A percentile compares a stretch with the other conserved stretches of the same genome.
These are phyloP conservation scores for Tolypocladium cylindrosporum DNA, from an alignment of 2,329 filamentous ascomycete genomes.

Conservation along the genomic window DNA sequence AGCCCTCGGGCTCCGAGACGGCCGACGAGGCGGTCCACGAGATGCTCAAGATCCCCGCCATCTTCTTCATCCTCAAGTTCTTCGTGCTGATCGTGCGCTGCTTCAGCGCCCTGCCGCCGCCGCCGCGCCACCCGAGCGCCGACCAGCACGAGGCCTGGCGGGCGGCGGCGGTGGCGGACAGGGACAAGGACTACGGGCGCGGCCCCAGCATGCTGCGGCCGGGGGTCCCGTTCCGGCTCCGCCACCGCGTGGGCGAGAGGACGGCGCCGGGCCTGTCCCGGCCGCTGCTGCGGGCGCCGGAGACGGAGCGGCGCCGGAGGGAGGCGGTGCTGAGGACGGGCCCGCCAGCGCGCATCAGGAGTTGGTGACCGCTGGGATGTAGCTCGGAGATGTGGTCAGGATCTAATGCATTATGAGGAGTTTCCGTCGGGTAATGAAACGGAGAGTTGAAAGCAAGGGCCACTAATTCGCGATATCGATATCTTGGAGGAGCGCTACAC, in stretches of 20 bases:
- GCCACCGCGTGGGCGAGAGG: not conserved
- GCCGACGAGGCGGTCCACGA: not conserved
- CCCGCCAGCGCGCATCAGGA: not conserved
- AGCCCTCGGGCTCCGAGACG: not conserved
- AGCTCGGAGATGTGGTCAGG: no score
- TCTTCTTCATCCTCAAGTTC: slow-evolving; percentile 1
- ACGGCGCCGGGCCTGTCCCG: not conserved
- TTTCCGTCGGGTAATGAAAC: no score
- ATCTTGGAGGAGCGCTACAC: no score
- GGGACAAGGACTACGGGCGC: not conserved
- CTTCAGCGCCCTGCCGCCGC: not conserved
- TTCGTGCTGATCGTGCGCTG: not conserved
- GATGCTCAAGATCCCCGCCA: not conserved
- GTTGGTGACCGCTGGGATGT: not conserved
- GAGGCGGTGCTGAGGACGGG: no score
- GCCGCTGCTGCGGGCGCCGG: not conserved
- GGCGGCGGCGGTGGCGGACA: no score
- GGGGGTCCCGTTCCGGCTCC: not conserved
- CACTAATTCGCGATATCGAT: no score
- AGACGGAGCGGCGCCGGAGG: not conserved
- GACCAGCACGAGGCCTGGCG: not conserved
- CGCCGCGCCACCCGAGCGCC: not conserved
- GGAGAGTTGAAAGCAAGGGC: no score
- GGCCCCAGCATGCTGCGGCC: not conserved
- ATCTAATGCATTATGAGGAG: no score